Conservation (phyloP, 768 basidiomycete species). For the Psilocybe sp. region DNA sequence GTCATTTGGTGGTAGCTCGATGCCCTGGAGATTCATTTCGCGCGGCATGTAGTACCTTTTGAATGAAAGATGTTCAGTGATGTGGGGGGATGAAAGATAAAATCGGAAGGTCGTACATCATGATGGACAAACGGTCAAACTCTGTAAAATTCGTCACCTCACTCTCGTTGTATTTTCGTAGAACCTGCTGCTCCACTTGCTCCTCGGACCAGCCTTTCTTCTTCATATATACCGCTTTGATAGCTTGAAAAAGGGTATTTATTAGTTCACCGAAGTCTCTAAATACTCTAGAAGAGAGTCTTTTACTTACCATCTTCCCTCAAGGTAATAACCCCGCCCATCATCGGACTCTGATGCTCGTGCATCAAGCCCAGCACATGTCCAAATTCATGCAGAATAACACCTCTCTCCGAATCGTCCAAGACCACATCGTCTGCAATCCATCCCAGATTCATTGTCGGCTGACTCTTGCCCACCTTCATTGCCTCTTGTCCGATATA, state of each 20-base stretch:
- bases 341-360: constrained; percentile 11
- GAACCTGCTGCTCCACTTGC: constrained; percentile 9
- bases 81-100: background rate
- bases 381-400: constrained; percentile 17
- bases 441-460: constrained; percentile 16
- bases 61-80: background rate
- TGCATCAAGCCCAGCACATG: constrained; percentile 13
- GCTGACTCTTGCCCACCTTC: background rate
- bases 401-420: constrained; percentile 7
- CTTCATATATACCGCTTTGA: constrained; percentile 8
- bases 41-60: constrained; percentile 13
- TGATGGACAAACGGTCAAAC: constrained; percentile 6
- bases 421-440: background rate
- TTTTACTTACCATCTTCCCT: constrained; percentile 7
- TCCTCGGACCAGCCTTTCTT: constrained; percentile 7
- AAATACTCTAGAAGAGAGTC: too few species aligned
- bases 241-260: too few species aligned
- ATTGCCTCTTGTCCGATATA: constrained; percentile 9
- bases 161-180: constrained; percentile 8
- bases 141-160: constrained; percentile 16
- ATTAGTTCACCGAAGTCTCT: too few species aligned
- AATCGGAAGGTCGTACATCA: constrained; percentile 12
- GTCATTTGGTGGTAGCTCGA: constrained; percentile 7
- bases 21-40: constrained; percentile 8
- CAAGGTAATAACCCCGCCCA: constrained; percentile 6